Base-by-base conservation (phyloP, 306 rosid genomes). In the Argentina anserina region DNA sequence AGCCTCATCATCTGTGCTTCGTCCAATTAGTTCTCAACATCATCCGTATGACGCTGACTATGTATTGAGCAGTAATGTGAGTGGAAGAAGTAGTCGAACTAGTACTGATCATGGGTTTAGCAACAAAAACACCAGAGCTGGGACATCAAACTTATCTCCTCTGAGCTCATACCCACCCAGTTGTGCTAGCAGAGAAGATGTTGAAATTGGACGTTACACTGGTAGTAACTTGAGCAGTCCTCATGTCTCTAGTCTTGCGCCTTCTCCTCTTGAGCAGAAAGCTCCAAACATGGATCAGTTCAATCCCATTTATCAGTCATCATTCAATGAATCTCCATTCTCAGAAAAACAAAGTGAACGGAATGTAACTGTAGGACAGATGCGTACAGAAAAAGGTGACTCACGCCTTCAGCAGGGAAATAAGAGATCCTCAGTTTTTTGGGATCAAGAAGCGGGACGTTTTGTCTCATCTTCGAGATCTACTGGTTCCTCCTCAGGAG, bases 1-100 rank as follows among this genome's bases (percentile, higher is more conserved):
- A 76, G 97, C 94, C 45, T 91, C 97, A n/a, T 91, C 97, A 72
- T 91, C 95, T 26, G 97, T 91, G 80, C 90, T 91, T 81, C 90
- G 89, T 15, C 94, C 90, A 25, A 50, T 91, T 47, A 68, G 84
- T 80, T 83, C 93, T 67, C 85, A 85, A 63, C 78, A 79, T 72
- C 83, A 86, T 69, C 84, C 82, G 39, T 85, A 78, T 40, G 88
- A 90, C 33, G 85, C 40, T 28, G 92, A 90, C 80, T 74, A 81
- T 73, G 53, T 88, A 82, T 90, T 93, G 13, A 83, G 87, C 33
- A 85, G 93, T 79, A 90, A 82, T 72, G 84, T 84, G 80, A 90
- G 96, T 49, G 91, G 93, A 83, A 84, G 85, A 80, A 90, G 90
- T 89, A 90, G 91, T 75, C 96, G 93, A 21, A 37, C 79, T 53